A percentile compares a stretch with the other conserved stretches of the same genome.
Conservation (phyloP, 73 alveolate species). For the Tetrahymena elliotti region DNA sequence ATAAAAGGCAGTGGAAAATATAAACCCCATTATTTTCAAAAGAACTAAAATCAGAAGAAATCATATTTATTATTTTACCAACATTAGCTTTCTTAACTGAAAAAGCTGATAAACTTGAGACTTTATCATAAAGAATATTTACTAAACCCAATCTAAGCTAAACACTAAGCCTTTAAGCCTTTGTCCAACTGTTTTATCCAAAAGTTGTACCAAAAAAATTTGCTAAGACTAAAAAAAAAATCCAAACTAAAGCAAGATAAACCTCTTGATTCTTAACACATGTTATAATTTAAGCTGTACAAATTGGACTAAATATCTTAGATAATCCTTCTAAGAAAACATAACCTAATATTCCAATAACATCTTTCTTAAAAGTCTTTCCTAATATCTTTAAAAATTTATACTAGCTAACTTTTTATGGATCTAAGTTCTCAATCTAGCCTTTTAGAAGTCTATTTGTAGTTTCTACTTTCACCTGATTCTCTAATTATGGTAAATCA, state of each 20-base stretch:
- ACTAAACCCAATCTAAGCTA: neutral
- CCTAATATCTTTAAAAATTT: neutral
- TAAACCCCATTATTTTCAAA: constrained; percentile 23
- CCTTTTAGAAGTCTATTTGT: neutral
- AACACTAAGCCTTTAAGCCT: neutral
- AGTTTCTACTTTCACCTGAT: neutral
- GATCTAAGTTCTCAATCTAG: neutral
- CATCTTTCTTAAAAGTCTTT: neutral
- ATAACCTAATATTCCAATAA: neutral
- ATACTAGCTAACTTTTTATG: neutral
- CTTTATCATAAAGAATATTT: neutral
- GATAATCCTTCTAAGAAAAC: neutral
- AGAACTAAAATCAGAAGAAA: constrained; percentile 20
- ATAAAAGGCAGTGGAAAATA: constrained; percentile 5
- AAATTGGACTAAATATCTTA: neutral
- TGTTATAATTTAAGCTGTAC: neutral
- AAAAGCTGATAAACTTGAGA: neutral
- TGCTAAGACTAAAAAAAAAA: neutral
- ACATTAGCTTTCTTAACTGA: constrained; percentile 8
- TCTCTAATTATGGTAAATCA: neutral
- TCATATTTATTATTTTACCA: constrained; percentile 22
- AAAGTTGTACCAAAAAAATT: neutral
- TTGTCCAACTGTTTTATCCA: neutral
- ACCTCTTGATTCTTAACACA: neutral
- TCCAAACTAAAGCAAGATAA: neutral